These are phyloP conservation scores for Colletotrichum magnum DNA, from an alignment of 2,329 filamentous ascomycete genomes.

Conservation along the genomic window DNA sequence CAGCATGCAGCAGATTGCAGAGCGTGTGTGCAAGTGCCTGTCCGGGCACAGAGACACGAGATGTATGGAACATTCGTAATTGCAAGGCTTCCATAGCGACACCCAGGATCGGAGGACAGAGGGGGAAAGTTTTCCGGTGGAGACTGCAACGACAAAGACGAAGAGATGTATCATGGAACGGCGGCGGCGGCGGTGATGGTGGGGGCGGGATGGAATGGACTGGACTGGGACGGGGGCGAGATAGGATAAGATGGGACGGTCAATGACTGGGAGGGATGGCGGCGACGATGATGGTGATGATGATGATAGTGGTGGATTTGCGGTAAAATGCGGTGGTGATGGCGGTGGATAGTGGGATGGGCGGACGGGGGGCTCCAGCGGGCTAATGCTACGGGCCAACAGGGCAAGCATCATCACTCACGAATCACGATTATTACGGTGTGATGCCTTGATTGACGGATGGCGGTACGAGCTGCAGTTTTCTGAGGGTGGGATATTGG, in stretches of 20 bases:
- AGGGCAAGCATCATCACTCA: neutral
- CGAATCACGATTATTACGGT: no score
- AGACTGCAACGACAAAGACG: conserved; percentile 10
- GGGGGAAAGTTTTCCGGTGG: conserved; percentile 28
- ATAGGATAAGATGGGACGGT: conserved; percentile 10
- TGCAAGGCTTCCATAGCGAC: conserved; percentile 1
- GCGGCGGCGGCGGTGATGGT: no score
- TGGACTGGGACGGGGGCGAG: conserved; percentile 7
- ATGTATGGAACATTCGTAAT: neutral
- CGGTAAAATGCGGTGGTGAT: conserved; percentile 2
- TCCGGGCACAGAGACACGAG: neutral
- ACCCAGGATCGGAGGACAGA: conserved; percentile 8
- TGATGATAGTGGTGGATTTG: conserved; percentile 4
- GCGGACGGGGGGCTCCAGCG: conserved; percentile 3
- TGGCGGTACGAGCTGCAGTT: no score
- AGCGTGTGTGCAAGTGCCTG: neutral
- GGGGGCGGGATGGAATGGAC: conserved; percentile 7
- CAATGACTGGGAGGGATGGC: conserved; percentile 4
- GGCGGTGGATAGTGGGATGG: conserved; percentile 5
- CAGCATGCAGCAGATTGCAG: neutral
- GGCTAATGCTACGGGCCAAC: neutral
- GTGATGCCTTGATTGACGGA: no score
- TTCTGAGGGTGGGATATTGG: no score
- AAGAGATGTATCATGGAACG: no score
- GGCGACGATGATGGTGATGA: conserved; percentile 2